Percentiles rank a stretch among this genome's conserved stretches.
Evolutionary conservation across 352 stramenopile genomes (phyloP).

Genomic region (Phytophthora constricta): DNA sequence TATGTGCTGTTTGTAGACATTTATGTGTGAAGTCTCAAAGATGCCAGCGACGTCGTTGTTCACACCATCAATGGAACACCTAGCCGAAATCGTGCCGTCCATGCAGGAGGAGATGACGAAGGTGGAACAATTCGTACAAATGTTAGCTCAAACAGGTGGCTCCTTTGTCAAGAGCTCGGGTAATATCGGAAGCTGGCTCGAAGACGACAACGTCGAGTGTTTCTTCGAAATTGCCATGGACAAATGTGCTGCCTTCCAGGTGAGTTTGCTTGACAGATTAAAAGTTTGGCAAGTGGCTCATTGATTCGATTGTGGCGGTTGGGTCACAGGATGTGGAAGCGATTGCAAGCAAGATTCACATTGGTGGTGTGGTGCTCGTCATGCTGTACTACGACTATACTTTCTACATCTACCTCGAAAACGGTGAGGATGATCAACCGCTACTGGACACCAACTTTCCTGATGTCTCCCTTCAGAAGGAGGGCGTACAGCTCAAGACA

Average conservation of each 20-base stretch:
- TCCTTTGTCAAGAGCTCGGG: conserved; percentile 56
- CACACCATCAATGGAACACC: conserved; percentile 86
- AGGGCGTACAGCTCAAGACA: conserved; percentile 86
- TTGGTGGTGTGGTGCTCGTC: conserved; percentile 91
- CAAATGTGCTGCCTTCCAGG: conserved; percentile 69
- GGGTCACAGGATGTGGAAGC: conserved; percentile 93
- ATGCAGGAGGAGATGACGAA: conserved; percentile 90
- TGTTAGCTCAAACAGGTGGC: conserved; percentile 52
- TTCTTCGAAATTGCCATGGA: conserved; percentile 94
- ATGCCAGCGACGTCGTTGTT: conserved; percentile 92
- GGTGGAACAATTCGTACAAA: conserved; percentile 87
- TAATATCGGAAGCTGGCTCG: conserved; percentile 85
- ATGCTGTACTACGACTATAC: conserved; percentile 93
- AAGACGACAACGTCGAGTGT: conserved; percentile 88
- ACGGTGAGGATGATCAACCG: conserved; percentile 89
- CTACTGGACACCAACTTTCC: conserved; percentile 95
- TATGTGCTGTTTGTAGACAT: conserved; percentile 55
- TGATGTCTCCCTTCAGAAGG: conserved; percentile 91
- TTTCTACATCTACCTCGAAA: conserved; percentile 93
- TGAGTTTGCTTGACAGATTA: too few relatives aligned
- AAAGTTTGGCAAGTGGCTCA: too few relatives aligned
- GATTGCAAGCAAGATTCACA: conserved; percentile 95
- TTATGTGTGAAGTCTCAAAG: conserved; percentile 92
- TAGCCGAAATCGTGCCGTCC: conserved; percentile 73
- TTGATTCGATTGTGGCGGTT: too few relatives aligned